Evolutionary conservation across 2,329 filamentous ascomycete genomes (phyloP), one percentile per base, ranked within the genome.

Genomic region (Aspergillus ustus): DNA sequence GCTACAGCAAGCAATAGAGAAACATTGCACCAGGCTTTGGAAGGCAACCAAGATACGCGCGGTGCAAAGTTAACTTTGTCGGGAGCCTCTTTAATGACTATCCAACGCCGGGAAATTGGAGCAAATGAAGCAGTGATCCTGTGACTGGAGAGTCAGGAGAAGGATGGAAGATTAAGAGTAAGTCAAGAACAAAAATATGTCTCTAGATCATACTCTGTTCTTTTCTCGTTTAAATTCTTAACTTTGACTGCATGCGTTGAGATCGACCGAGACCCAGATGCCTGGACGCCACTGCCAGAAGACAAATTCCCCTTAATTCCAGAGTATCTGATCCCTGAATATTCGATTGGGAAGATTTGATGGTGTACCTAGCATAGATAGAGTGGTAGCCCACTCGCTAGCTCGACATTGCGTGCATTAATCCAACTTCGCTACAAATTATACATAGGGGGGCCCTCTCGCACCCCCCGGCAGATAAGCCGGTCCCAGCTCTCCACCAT

Each of bases 401-500:
- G 31, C 31, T 34, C 7, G 5, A 9, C 45, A 20, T 20, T 19
- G 45, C 11, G 7, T 19, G 45, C 11, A 48, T 25, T 13, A 19
- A 25, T 55, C 46, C 70, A 57, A n/a, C 37, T 43, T 52, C 29
- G 17, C 51, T 52, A 53, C 51, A 53, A 44, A 53, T 53, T 56
- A n/a, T n/a, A n/a, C n/a, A 56, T 34, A 56, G 19, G 53, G 53
- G 6, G 53, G 43, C n/a, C 53, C 53, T 56, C 53, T 40, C 25
- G 34, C 25, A 49, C 53, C 44, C 11, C 43, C 17, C 28, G 53
- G 53, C n/a, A 56, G 53, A 46, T 46, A 46, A 20, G 43, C 44
- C 13, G 20, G 28, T 57, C 44, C 54, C 44, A 57, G 45, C 43
- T 57, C 54, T 57, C 54, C 54, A 57, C 34, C 19, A 40, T 40